Evolutionary conservation across 2,329 filamentous ascomycete species (phyloP), one percentile per base, ranked within the genome.

Genomic region (Colletotrichum godetiae): DNA sequence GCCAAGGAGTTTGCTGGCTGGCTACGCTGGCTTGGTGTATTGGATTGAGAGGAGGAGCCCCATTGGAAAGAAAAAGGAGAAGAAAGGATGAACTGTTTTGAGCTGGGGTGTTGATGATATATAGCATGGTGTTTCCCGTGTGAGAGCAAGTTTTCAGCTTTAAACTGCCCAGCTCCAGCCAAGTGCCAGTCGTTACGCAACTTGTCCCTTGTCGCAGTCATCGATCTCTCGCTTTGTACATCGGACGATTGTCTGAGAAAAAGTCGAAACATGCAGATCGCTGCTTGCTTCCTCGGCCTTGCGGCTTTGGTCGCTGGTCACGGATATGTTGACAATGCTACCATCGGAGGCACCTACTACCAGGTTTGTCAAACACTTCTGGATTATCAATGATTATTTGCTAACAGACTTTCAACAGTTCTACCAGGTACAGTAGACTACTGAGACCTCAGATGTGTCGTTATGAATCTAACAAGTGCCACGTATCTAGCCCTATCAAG

Each of bases 281-380:
- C 19, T 60, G 66, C 70, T 6, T 73, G 53, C 33, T 46, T 73
- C 19, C 66, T 73, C 6, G 76, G 79, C 64, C 70, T 78, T 22
- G 84, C 84, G 64, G 81, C 83, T 74, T 76, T 84, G 68, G 85
- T 84, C 64, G 82, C 85, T 33, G 86, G 83, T 59, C 88, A 89
- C 74, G 88, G 88, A 46, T 86, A 85, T 72, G 84, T 89, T 64
- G 82, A 84, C 69, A 83, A 81, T 57, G 86, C 83, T 67, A 84
- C 82, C 19, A 87, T 88, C 61, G 82, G 80, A 5, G 83, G 84
- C 3, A 77, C 80, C 33, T 79, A 79, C 57, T 86, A 84, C 68
- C 77, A 82, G 76, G 79, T 82, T 75, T 56, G 76, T 31, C 37
- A 42, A 4, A 10, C 15, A 0, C 57, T 1, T 2, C 5, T 1